These are phyloP conservation scores for Dioszegia aurantiaca DNA, from an alignment of 768 basidiomycete species.

Conservation along the genomic window DNA sequence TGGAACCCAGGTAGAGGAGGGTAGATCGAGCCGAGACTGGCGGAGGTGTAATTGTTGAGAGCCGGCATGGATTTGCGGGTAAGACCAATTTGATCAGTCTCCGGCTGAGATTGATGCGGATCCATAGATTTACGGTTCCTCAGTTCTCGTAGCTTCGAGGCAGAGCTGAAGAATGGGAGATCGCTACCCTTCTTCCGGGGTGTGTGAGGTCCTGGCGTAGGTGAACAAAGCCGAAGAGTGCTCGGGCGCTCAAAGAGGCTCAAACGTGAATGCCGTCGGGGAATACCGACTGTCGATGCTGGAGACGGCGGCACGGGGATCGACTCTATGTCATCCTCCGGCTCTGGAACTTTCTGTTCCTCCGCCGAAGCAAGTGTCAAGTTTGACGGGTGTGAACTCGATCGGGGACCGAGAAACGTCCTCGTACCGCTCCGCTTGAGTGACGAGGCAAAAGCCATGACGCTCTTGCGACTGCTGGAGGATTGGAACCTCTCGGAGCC, in stretches of 20 bases:
- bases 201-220: slow-evolving; percentile 23
- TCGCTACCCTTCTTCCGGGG: slow-evolving; percentile 23
- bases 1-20: slow-evolving; percentile 34
- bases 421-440: slow-evolving; percentile 19
- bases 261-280: slow-evolving; percentile 35
- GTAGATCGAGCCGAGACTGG: slow-evolving; percentile 32
- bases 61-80: slow-evolving; percentile 40
- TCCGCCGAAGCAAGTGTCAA: neutral
- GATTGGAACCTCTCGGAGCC: neutral
- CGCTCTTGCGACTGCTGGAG: slow-evolving; percentile 11
- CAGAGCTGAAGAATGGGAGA: slow-evolving; percentile 32
- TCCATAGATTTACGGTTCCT: slow-evolving; percentile 37
- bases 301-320: slow-evolving; percentile 34
- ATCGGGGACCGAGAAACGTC: slow-evolving; percentile 10
- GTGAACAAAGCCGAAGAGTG: slow-evolving; percentile 39
- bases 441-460: slow-evolving; percentile 19
- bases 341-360: slow-evolving; percentile 3
- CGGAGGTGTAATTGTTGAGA: slow-evolving; percentile 18
- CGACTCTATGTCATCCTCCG: slow-evolving; percentile 26
- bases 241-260: slow-evolving; percentile 36
- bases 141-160: slow-evolving; percentile 17
- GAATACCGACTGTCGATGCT: slow-evolving; percentile 44
- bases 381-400: slow-evolving; percentile 14
- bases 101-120: slow-evolving; percentile 19
- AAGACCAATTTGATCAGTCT: slow-evolving; percentile 4